A percentile compares a stretch with the other conserved stretches of the same genome.
Conservation (phyloP, 176 grass and related monocot species). For the Oryza brachyantha region DNA sequence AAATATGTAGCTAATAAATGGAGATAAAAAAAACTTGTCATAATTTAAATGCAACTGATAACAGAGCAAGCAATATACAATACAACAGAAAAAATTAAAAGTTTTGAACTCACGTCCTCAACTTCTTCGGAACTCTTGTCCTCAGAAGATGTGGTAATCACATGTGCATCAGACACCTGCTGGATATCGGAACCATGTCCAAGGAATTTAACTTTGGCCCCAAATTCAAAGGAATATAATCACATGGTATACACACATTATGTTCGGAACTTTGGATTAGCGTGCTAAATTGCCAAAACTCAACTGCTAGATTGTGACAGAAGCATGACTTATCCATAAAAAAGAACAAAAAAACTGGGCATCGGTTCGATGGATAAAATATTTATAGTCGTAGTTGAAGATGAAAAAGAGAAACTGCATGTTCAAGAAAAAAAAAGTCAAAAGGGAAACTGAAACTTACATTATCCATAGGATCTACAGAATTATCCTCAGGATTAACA, state of each 20-base stretch:
- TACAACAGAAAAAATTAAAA: constrained; percentile 13
- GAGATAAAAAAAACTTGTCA: not conserved
- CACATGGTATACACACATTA: not conserved
- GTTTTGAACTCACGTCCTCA: constrained; percentile 64
- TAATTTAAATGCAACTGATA: constrained; percentile 6
- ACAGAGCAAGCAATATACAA: constrained; percentile 13
- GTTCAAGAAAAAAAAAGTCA: too few relatives aligned
- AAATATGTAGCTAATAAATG: not conserved
- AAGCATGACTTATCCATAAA: not conserved
- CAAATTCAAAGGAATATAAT: not conserved
- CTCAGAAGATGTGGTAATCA: constrained; percentile 26
- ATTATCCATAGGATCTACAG: constrained; percentile 40
- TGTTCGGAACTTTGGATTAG: not conserved
- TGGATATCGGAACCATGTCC: constrained; percentile 16
- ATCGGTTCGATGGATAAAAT: constrained; percentile 15
- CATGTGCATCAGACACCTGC: constrained; percentile 21
- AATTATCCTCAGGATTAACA: constrained; percentile 34
- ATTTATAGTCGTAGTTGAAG: not conserved
- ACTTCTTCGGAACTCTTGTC: constrained; percentile 54
- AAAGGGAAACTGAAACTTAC: constrained; percentile 51
- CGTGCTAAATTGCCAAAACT: constrained; percentile 11
- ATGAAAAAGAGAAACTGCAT: constrained; percentile 7
- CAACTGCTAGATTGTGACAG: not conserved
- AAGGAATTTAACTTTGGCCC: constrained; percentile 8
- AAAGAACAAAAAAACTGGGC: not conserved